These are phyloP conservation scores for Cystobasidium slooffiae DNA, from an alignment of 1,284 basidiomycete genomes.

Conservation along the genomic window DNA sequence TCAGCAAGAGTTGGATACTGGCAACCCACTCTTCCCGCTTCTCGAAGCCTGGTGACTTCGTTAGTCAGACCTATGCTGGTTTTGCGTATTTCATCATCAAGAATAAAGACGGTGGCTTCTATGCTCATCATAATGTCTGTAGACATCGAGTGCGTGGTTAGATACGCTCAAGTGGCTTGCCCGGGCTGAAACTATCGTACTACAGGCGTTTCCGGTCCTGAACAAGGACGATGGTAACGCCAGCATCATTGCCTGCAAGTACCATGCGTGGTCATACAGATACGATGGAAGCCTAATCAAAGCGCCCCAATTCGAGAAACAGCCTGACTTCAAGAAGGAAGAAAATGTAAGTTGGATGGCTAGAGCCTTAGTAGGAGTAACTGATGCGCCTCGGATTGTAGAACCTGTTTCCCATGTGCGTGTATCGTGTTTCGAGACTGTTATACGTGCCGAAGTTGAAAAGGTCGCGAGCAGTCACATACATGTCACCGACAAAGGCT, in stretches of 20 bases:
- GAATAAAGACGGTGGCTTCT: conserved; percentile 47
- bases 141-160: conserved; percentile 38
- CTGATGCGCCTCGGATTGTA: not conserved
- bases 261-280: conserved; percentile 53
- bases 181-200: conserved; percentile 52
- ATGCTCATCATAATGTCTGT: conserved; percentile 27
- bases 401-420: conserved; percentile 48
- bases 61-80: conserved; percentile 47
- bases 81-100: conserved; percentile 48
- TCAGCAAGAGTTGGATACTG: conserved; percentile 52
- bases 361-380: no score
- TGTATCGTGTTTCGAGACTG: not conserved
- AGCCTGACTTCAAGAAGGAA: conserved; percentile 52
- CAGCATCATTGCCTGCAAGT: conserved; percentile 50
- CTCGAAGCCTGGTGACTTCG: conserved; percentile 51
- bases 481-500: conserved; percentile 51
- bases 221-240: conserved; percentile 47
- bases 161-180: conserved; percentile 34
- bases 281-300: conserved; percentile 51
- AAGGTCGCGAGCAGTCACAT: conserved; percentile 42
- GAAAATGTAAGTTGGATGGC: conserved; percentile 44
- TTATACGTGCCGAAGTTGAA: not conserved
- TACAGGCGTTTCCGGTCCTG: conserved; percentile 51
- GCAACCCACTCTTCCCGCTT: conserved; percentile 51
- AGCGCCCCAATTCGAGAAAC: conserved; percentile 52